Percentiles rank a stretch among this genome's conserved stretches.
Evolutionary conservation across 441 rosid genomes (phyloP).

Genomic region (Croton setiger): DNA sequence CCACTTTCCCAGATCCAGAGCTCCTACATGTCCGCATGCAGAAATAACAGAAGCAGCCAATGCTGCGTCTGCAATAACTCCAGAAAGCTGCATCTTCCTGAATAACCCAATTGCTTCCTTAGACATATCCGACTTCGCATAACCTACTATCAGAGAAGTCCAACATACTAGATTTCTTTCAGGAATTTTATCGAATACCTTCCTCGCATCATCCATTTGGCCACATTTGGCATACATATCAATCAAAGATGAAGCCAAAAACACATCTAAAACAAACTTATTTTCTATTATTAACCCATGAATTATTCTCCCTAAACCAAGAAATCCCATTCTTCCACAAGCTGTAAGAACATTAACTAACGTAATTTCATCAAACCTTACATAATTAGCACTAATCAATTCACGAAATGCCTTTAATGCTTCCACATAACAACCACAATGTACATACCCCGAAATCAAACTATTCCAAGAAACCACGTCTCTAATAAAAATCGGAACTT

Average conservation of each 20-base stretch:
- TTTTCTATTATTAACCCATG: conserved; percentile 14
- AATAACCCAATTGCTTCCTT: conserved; percentile 20
- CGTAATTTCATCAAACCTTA: conserved; percentile 11
- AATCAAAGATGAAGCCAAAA: conserved; percentile 22
- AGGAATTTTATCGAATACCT: conserved; percentile 20
- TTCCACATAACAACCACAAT: conserved; percentile 3
- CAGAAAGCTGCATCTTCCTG: conserved; percentile 16
- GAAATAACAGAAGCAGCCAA: conserved; percentile 21
- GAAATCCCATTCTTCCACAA: conserved; percentile 18
- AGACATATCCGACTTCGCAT: conserved; percentile 14
- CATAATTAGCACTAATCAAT: conserved; percentile 1
- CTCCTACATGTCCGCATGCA: conserved; percentile 21
- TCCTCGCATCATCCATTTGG: conserved; percentile 14
- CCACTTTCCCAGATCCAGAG: conserved; percentile 25
- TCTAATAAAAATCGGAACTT: conserved; percentile 13
- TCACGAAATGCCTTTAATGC: conserved; percentile 19
- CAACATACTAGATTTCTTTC: conserved; percentile 20
- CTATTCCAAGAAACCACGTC: conserved; percentile 27
- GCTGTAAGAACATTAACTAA: conserved; percentile 13
- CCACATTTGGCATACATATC: conserved; percentile 23
- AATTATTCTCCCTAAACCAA: conserved; percentile 10
- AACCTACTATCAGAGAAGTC: conserved; percentile 27
- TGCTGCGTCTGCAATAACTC: conserved; percentile 13
- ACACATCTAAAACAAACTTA: conserved; percentile 9
- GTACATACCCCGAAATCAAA: conserved; percentile 19